phyloP scores from a whole-genome alignment of 129 eudicot species.

The Flaveria trinervia region DNA sequence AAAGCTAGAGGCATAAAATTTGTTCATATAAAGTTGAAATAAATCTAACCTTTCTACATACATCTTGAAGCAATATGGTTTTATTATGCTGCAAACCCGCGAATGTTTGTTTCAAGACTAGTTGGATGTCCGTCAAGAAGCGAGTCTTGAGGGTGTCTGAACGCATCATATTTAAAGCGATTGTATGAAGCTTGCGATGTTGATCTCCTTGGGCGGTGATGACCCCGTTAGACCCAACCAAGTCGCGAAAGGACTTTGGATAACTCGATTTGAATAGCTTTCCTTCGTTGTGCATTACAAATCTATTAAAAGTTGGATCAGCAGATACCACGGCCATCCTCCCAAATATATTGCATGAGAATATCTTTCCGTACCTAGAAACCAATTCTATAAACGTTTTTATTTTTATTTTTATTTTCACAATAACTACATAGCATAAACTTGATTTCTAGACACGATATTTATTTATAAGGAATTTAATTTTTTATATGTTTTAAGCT shows the following conservation, averaged over 20 bases:
- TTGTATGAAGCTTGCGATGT: slow-evolving; percentile 72
- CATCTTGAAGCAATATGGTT: slow-evolving; percentile 66
- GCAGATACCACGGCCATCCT: slow-evolving; percentile 73
- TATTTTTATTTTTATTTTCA: background rate
- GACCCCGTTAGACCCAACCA: slow-evolving; percentile 79
- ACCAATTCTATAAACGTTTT: background rate
- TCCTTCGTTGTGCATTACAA: slow-evolving; percentile 80
- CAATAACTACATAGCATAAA: too few species aligned
- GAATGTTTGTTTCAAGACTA: slow-evolving; percentile 46
- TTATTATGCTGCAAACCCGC: slow-evolving; percentile 41
- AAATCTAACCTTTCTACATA: slow-evolving; percentile 68
- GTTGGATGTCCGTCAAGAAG: slow-evolving; percentile 63
- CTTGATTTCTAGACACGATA: too few species aligned
- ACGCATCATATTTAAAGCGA: slow-evolving; percentile 80
- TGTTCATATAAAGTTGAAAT: background rate
- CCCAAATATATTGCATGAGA: slow-evolving; percentile 72
- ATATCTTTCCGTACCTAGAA: slow-evolving; percentile 70
- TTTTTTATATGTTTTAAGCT: too few species aligned
- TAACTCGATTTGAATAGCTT: slow-evolving; percentile 70
- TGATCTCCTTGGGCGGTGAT: slow-evolving; percentile 79
- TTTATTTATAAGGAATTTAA: too few species aligned
- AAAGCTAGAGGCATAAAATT: background rate
- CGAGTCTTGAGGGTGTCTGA: slow-evolving; percentile 55
- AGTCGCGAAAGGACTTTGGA: slow-evolving; percentile 75
- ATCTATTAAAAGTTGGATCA: slow-evolving; percentile 63